These are phyloP conservation scores for Eucalyptus leucophloia DNA, from an alignment of 345 rosid genomes.

Conservation along the genomic window DNA sequence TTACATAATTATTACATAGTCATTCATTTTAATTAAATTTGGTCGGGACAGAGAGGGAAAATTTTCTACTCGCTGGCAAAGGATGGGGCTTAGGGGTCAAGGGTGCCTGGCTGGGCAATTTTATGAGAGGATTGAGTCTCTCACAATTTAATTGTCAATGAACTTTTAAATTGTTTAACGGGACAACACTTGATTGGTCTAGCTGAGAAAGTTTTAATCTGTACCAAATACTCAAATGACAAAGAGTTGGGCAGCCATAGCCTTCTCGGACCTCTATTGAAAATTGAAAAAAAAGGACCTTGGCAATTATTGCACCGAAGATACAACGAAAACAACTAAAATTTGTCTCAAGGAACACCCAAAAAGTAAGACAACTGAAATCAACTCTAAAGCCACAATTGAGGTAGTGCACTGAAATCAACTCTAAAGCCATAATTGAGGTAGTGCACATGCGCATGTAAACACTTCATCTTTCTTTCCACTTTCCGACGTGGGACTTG, in stretches of 20 bases:
- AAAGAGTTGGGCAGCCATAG: background rate
- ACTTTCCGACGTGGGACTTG: too few species aligned
- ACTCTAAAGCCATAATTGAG: too few species aligned
- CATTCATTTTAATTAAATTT: background rate
- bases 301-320: background rate
- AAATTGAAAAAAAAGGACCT: background rate
- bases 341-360: too few species aligned
- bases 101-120: background rate
- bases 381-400: too few species aligned
- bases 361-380: too few species aligned
- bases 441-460: too few species aligned
- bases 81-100: background rate
- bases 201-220: accelerated
- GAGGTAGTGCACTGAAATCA: too few species aligned
- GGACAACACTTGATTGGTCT: accelerated
- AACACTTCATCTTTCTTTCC: too few species aligned
- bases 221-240: background rate
- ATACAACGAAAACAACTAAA: too few species aligned
- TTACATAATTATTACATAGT: background rate
- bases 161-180: accelerated
- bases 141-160: background rate
- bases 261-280: background rate
- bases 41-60: background rate
- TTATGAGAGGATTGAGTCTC: background rate
- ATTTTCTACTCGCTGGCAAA: accelerated